These are phyloP conservation scores for Pyropia haitanensis DNA, from an alignment of 23 red algal species.

Conservation along the genomic window DNA sequence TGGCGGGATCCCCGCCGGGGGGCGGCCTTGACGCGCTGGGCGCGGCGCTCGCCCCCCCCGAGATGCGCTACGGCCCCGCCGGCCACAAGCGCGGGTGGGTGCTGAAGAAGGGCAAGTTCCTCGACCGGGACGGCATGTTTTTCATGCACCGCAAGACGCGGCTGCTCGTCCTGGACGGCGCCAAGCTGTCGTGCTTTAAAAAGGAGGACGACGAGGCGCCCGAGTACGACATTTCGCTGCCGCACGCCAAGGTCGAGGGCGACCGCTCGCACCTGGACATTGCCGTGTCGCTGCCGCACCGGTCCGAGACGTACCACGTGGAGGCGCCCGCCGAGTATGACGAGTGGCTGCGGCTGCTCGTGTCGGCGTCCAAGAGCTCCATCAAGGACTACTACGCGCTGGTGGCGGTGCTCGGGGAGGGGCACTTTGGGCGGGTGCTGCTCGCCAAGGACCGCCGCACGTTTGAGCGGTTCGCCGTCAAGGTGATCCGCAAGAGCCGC, in stretches of 20 bases:
- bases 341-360: slow-evolving; percentile 36
- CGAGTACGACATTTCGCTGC: slow-evolving; percentile 50
- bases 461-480: slow-evolving; percentile 73
- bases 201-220: slow-evolving; percentile 22
- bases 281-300: slow-evolving; percentile 22
- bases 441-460: slow-evolving; percentile 62
- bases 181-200: slow-evolving; percentile 34
- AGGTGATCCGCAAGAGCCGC: slow-evolving; percentile 57
- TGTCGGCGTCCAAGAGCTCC: slow-evolving; percentile 39
- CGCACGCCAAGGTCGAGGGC: slow-evolving; percentile 29
- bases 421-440: slow-evolving; percentile 70
- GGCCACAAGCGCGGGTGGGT: slow-evolving; percentile 29
- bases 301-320: slow-evolving; percentile 34
- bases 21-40: background rate
- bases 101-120: slow-evolving; percentile 51
- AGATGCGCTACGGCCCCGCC: slow-evolving; percentile 39
- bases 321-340: slow-evolving; percentile 32
- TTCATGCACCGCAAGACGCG: slow-evolving; percentile 37
- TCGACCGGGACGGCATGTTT: slow-evolving; percentile 33
- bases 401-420: slow-evolving; percentile 50
- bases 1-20: background rate
- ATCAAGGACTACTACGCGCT: slow-evolving; percentile 81
- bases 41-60: background rate
- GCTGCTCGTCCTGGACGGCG: slow-evolving; percentile 31
- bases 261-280: slow-evolving; percentile 20